Evolutionary conservation across 148 eudicot genomes (phyloP).

Genomic region (Rhododendron henanense): DNA sequence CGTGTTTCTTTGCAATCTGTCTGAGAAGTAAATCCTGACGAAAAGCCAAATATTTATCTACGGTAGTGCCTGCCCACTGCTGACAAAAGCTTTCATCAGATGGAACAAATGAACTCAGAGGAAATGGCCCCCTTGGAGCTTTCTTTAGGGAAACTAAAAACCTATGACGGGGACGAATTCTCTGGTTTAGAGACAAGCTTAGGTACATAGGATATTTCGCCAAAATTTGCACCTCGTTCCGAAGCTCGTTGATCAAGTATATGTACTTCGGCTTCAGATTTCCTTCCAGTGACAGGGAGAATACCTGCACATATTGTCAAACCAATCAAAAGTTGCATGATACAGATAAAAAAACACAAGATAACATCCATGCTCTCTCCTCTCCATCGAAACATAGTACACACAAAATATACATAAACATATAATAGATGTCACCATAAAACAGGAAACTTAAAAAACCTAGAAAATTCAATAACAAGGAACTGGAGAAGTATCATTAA

Average conservation of each 20-base stretch:
- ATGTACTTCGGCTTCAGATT: slow-evolving; percentile 88
- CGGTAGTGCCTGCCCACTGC: slow-evolving; percentile 85
- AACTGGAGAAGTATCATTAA: not conserved
- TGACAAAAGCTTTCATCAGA: slow-evolving; percentile 87
- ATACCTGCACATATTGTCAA: slow-evolving; percentile 51
- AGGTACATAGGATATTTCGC: slow-evolving; percentile 90
- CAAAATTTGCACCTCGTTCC: slow-evolving; percentile 75
- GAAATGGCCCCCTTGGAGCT: slow-evolving; percentile 94
- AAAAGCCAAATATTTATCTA: slow-evolving; percentile 81
- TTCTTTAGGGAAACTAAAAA: slow-evolving; percentile 76
- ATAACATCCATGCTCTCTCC: not conserved
- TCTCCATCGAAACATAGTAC: not conserved
- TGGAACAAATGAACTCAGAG: slow-evolving; percentile 82
- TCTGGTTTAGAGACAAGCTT: slow-evolving; percentile 91
- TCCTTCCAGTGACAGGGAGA: slow-evolving; percentile 84
- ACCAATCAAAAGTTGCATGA: not conserved
- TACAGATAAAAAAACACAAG: not conserved
- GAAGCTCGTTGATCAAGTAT: slow-evolving; percentile 84
- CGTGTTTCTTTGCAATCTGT: slow-evolving; percentile 76
- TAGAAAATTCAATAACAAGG: not conserved
- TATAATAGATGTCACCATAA: not conserved
- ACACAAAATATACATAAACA: not conserved
- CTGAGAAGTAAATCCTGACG: slow-evolving; percentile 72
- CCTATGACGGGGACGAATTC: slow-evolving; percentile 93
- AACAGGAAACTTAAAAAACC: not conserved